phyloP scores from a whole-genome alignment of 768 basidiomycete species.

The Trametes villosa region DNA sequence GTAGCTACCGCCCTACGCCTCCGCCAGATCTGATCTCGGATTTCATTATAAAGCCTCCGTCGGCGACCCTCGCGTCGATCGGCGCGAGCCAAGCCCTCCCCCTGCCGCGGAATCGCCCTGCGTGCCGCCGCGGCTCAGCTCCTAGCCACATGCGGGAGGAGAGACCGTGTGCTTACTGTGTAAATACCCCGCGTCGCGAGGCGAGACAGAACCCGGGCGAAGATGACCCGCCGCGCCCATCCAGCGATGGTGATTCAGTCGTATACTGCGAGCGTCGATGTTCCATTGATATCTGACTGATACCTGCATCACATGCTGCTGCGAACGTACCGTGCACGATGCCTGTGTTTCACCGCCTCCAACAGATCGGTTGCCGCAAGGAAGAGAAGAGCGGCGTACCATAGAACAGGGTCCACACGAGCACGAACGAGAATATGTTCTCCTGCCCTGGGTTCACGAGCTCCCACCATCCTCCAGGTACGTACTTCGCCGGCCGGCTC shows the following conservation, averaged over 20 bases:
- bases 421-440: slow-evolving; percentile 86
- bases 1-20: slow-evolving; percentile 4
- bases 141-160: neutral
- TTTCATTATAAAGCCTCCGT: slow-evolving; percentile 9
- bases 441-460: slow-evolving; percentile 87
- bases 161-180: slow-evolving; percentile 2
- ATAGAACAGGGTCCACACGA: slow-evolving; percentile 94
- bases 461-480: slow-evolving; percentile 65
- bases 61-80: slow-evolving; percentile 3
- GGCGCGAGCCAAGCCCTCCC: neutral
- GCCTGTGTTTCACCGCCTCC: slow-evolving; percentile 34
- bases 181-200: neutral
- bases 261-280: slow-evolving; percentile 40
- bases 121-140: neutral
- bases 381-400: slow-evolving; percentile 51
- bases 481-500: slow-evolving; percentile 63
- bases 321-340: slow-evolving; percentile 51
- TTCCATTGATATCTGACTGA: slow-evolving; percentile 22
- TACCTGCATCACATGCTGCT: slow-evolving; percentile 16
- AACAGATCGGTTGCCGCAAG: slow-evolving; percentile 12
- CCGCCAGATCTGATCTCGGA: slow-evolving; percentile 20
- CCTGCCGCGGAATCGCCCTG: neutral
- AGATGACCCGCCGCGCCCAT: slow-evolving; percentile 8
- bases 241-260: slow-evolving; percentile 33
- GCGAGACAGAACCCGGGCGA: slow-evolving; percentile 10